Evolutionary conservation across 108 stramenopile species (phyloP).

Genomic region (Nitzschia putrida): DNA sequence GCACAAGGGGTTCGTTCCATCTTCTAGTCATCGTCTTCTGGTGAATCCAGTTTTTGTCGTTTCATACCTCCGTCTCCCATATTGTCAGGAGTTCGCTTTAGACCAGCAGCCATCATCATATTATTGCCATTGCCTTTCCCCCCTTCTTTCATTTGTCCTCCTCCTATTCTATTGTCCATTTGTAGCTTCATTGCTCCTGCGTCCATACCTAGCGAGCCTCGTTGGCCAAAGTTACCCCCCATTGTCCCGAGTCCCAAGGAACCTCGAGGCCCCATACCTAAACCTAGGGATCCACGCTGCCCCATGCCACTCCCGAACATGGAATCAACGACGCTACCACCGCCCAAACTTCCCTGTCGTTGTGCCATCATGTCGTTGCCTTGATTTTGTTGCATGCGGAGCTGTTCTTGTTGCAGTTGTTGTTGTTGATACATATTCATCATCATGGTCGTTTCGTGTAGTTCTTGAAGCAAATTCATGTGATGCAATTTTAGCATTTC

Average conservation of each 20-base stretch:
- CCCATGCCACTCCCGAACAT: slow-evolving; percentile 4
- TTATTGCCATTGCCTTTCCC: neutral
- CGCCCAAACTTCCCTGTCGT: slow-evolving; percentile 9
- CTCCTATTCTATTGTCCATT: neutral
- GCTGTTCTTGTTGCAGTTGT: slow-evolving; percentile 52
- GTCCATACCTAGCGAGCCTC: slow-evolving; percentile 8
- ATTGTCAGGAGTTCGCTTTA: neutral
- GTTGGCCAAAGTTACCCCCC: slow-evolving; percentile 2
- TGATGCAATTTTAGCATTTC: slow-evolving; percentile 88
- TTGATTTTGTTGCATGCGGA: slow-evolving; percentile 32
- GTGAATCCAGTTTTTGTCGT: slow-evolving; percentile 2
- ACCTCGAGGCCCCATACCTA: slow-evolving; percentile 15
- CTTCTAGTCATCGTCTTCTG: neutral
- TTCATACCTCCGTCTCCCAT: neutral
- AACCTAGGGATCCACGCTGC: slow-evolving; percentile 19
- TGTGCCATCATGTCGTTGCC: slow-evolving; percentile 7
- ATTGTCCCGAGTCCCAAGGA: slow-evolving; percentile 12
- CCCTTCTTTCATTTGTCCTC: neutral
- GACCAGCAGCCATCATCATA: neutral
- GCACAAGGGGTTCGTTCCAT: neutral
- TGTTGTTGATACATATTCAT: slow-evolving; percentile 75
- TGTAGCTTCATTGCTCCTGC: neutral
- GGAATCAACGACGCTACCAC: slow-evolving; percentile 4
- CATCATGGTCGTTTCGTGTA: slow-evolving; percentile 86
- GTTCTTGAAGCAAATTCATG: slow-evolving; percentile 84